Base-by-base conservation (phyloP, 1,139 yeast species). In the Yamadazyma diddensiae region DNA sequence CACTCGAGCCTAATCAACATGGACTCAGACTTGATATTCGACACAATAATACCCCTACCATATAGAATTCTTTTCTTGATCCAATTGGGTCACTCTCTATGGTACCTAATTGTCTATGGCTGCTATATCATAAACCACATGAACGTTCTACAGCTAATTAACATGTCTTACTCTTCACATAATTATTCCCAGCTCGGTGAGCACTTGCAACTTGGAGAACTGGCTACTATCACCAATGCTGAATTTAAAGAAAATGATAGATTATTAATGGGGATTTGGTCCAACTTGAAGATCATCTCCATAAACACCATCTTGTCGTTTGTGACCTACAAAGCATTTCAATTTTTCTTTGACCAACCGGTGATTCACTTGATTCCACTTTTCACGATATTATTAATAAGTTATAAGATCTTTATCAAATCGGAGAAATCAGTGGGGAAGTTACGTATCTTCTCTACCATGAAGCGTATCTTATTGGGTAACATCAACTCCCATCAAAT, bases 401-500 rank as follows among this genome's bases (percentile, higher is more conserved):
- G 51, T 13, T 47, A 46, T 31, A 42, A 36, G 22, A 27, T 56
- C 5, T 54, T 58, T 36, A 45, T 39, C 31, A 45, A 37, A 16
- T 29, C 36, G 9, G 30, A 32, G 6, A 39, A 36, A 9, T 39
- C 53, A 3, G 32, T 44, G 18, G 82, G 77, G 7, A 73, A 73
- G 33, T 49, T 57, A 23, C 55, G 80, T 28, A 57, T 72, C 19
- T 57, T 57, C 41, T 54, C 74, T 31, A 73, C 85, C 13, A 45
- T 74, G 39, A 60, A 66, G 46, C 57, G 96, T 42, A 62, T 82
- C 30, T 29, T 73, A 15, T 28, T 61, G 30, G 87, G 94, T 5
- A 61, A 65, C 8, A 74, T 83, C 39, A 79, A 82, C 44, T 57
- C 67, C 4, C 46, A 58, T 16, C 66, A 71, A 3, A 62, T 77